Percentiles rank a stretch among this genome's conserved stretches.
Conservation (phyloP, 345 rosid species). For the Physaria fendleri region DNA sequence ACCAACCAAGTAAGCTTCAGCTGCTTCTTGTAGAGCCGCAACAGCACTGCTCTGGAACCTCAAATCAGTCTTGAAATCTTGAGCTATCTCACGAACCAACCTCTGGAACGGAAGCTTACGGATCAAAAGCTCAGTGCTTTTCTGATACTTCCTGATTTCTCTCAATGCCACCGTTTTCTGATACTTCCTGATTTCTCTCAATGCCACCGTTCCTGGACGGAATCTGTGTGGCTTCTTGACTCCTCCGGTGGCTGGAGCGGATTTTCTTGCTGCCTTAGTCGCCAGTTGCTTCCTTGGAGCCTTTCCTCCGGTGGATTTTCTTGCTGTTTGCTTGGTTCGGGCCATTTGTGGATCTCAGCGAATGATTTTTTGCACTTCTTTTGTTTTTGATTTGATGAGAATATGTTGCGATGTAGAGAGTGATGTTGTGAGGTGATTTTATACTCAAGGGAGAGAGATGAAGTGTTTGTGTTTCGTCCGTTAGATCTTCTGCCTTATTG, state of each 20-base stretch:
- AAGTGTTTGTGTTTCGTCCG: no score
- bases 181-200: conserved; percentile 48
- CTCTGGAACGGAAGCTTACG: conserved; percentile 54
- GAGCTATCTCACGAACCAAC: conserved; percentile 51
- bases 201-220: conserved; percentile 49
- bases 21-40: conserved; percentile 47
- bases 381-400: no score
- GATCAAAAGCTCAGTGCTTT: conserved; percentile 47
- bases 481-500: no score
- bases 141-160: conserved; percentile 51
- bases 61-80: conserved; percentile 55
- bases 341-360: no score
- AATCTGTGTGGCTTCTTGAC: conserved; percentile 57
- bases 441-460: no score
- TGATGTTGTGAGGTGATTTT: no score
- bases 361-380: no score
- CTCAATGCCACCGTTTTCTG: conserved; percentile 49
- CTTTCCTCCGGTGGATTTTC: conserved; percentile 54
- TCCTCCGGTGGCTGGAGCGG: conserved; percentile 54
- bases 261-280: conserved; percentile 48
- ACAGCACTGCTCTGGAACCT: conserved; percentile 60
- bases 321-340: conserved; percentile 52
- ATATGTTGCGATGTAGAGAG: no score
- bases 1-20: conserved; percentile 50
- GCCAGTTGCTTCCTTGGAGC: conserved; percentile 55